Conservation (phyloP, 345 rosid genomes). For the Mallotus nudiflorus region DNA sequence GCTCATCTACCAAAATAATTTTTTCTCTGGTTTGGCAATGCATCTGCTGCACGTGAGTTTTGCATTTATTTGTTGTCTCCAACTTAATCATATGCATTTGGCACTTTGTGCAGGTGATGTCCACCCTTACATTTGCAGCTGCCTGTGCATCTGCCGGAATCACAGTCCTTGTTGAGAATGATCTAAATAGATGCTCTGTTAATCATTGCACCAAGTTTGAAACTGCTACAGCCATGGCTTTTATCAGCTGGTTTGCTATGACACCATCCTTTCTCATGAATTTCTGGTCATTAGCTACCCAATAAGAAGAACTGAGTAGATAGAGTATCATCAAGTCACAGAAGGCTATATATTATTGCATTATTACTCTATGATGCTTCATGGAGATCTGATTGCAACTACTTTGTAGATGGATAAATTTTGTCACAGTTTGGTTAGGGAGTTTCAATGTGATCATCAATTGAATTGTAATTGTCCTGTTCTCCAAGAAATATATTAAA, state of each 20-base stretch:
- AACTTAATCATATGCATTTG: neutral
- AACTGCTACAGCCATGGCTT: slow-evolving; percentile 76
- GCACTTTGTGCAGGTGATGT: slow-evolving; percentile 54
- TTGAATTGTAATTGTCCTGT: neutral
- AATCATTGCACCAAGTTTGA: slow-evolving; percentile 66
- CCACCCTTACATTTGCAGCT: slow-evolving; percentile 69
- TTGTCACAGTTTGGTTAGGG: slow-evolving; percentile 13
- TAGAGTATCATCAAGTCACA: neutral
- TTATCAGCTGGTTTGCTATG: slow-evolving; percentile 63
- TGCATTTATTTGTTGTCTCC: neutral
- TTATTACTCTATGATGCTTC: neutral
- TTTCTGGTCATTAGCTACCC: slow-evolving; percentile 77
- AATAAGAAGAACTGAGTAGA: slow-evolving; percentile 15
- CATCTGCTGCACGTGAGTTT: neutral
- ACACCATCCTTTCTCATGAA: slow-evolving; percentile 67
- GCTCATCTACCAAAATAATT: neutral
- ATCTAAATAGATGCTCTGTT: slow-evolving; percentile 45
- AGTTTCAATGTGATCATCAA: neutral
- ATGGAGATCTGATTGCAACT: slow-evolving; percentile 20
- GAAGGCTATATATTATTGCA: neutral
- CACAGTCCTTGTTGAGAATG: slow-evolving; percentile 80
- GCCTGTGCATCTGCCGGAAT: slow-evolving; percentile 83
- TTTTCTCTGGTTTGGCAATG: neutral
- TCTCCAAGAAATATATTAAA: neutral
- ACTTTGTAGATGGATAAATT: slow-evolving; percentile 29